Evolutionary conservation across 2,329 filamentous ascomycete species (phyloP).

Genomic region (Arachnopeziza araneosa): DNA sequence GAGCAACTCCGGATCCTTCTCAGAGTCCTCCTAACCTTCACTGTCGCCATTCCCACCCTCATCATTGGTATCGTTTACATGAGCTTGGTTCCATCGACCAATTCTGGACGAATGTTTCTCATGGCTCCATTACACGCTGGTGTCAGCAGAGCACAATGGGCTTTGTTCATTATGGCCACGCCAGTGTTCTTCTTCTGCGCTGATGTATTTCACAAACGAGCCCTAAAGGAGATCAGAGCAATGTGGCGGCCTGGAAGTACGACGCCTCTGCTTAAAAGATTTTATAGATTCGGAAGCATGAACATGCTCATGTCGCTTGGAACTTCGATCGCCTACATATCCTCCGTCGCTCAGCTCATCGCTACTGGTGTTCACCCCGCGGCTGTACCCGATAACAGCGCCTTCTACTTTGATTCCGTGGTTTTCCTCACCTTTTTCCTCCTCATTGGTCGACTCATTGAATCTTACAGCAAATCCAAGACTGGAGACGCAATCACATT

Average conservation of each 20-base stretch:
- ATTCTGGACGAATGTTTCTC: conserved; percentile 56
- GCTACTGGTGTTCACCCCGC: conserved; percentile 45
- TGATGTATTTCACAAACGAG: conserved; percentile 75
- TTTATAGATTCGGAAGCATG: conserved; percentile 96
- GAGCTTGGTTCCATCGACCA: conserved; percentile 62
- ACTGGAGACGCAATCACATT: conserved; percentile 81
- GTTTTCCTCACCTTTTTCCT: conserved; percentile 89
- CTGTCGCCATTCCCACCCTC: conserved; percentile 75
- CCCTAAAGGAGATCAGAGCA: conserved; percentile 69
- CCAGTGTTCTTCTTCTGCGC: conserved; percentile 84
- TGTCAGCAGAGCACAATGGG: conserved; percentile 71
- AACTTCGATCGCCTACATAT: conserved; percentile 80
- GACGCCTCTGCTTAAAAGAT: conserved; percentile 66
- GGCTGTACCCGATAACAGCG: conserved; percentile 38
- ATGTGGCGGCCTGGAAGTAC: conserved; percentile 74
- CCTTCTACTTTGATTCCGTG: conserved; percentile 85
- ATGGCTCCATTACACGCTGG: conserved; percentile 68
- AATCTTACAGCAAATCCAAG: conserved; percentile 87
- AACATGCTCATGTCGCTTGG: conserved; percentile 88
- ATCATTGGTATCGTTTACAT: conserved; percentile 87
- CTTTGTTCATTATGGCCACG: conserved; percentile 74
- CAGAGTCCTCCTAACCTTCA: conserved; percentile 63
- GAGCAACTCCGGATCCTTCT: conserved; percentile 64
- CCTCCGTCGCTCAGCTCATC: conserved; percentile 74
- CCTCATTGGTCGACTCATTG: conserved; percentile 66